Percentiles rank a stretch among this genome's conserved stretches.
Conservation (phyloP, 2,329 filamentous ascomycete species). For the Hymenoscyphus linearis region DNA sequence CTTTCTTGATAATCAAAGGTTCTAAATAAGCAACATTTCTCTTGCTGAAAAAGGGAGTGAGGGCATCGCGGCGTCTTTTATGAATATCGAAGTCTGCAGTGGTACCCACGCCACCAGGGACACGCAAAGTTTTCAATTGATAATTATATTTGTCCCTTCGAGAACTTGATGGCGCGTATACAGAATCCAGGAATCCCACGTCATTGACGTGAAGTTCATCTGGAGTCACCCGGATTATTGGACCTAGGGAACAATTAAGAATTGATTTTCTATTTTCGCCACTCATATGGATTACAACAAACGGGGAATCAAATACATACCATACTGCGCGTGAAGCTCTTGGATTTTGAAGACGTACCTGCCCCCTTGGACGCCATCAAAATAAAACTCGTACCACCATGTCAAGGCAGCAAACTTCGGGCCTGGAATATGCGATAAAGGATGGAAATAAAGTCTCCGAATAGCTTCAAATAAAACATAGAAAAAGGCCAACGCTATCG, state of each 20-base stretch:
- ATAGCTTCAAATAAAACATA: not conserved
- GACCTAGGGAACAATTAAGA: constrained; percentile 23
- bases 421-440: not conserved
- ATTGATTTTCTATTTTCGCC: no score
- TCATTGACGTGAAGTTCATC: constrained; percentile 30
- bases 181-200: constrained; percentile 26
- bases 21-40: constrained; percentile 10
- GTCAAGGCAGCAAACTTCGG: not conserved
- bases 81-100: constrained; percentile 10
- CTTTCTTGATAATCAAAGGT: constrained; percentile 11
- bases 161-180: constrained; percentile 24
- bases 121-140: constrained; percentile 5
- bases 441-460: not conserved
- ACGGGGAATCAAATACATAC: no score
- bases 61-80: constrained; percentile 9
- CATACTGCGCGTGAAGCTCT: not conserved
- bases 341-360: not conserved
- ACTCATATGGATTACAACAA: no score
- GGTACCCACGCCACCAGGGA: constrained; percentile 12
- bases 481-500: not conserved
- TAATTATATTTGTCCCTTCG: constrained; percentile 15
- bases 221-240: constrained; percentile 32
- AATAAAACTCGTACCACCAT: not conserved
- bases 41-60: constrained; percentile 14
- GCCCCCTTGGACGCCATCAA: not conserved